A percentile compares a stretch with the other conserved stretches of the same genome.
Evolutionary conservation across 2,329 filamentous ascomycete genomes (phyloP).

Genomic region (Alternaria conjuncta): DNA sequence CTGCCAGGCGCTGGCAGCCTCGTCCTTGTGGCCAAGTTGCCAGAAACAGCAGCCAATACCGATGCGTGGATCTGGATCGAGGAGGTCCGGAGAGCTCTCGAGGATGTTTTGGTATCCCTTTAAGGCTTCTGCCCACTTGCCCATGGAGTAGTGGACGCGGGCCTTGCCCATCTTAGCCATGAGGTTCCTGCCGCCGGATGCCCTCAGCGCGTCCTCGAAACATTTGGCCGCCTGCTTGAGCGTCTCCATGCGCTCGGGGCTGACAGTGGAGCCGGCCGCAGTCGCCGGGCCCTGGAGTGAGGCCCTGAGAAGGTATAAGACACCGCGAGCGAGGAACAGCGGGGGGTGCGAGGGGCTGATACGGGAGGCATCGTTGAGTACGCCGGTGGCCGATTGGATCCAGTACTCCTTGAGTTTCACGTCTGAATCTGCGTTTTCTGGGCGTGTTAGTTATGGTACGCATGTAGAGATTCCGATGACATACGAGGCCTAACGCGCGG

Average conservation of each 20-base stretch:
- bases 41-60: conserved; percentile 97
- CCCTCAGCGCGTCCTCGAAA: conserved; percentile 90
- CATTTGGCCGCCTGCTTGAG: conserved; percentile 86
- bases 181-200: conserved; percentile 86
- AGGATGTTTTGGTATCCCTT: conserved; percentile 87
- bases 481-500: conserved; percentile 66
- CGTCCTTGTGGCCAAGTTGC: conserved; percentile 93
- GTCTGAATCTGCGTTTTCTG: conserved; percentile 64
- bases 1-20: conserved; percentile 90
- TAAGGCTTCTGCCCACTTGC: conserved; percentile 83
- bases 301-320: conserved; percentile 84
- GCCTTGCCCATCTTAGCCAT: conserved; percentile 91
- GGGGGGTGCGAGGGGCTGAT: conserved; percentile 93
- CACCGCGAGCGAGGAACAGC: conserved; percentile 87
- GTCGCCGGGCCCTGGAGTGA: conserved; percentile 81
- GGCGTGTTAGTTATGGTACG: background rate
- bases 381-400: conserved; percentile 86
- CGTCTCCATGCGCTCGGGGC: conserved; percentile 75
- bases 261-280: conserved; percentile 68
- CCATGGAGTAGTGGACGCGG: conserved; percentile 83
- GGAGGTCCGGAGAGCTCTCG: conserved; percentile 81
- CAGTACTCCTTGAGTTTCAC: conserved; percentile 92
- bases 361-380: conserved; percentile 92
- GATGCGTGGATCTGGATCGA: conserved; percentile 93
- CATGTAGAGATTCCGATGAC: background rate